Conservation (phyloP, 768 basidiomycete genomes). For the Kwoniella sp. region DNA sequence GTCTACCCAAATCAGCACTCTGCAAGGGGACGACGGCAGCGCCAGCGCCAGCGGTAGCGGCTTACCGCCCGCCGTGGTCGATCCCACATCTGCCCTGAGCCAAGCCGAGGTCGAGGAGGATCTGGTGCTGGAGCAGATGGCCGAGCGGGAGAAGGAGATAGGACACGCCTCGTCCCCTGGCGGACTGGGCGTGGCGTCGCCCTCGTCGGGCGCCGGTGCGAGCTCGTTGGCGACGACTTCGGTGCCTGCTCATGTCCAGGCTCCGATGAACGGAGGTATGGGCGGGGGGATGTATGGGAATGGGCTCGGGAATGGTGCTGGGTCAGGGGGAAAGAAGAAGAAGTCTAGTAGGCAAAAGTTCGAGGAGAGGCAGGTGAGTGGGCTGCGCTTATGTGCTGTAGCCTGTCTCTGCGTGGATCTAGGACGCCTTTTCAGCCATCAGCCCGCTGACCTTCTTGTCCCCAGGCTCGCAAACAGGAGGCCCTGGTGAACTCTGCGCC, state of each 20-base stretch:
- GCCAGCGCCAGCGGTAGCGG: neutral
- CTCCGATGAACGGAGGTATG: neutral
- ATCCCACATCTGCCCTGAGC: no score
- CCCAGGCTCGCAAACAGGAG: constrained; percentile 47
- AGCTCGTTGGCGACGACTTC: neutral
- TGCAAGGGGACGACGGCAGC: neutral
- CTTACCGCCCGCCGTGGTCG: constrained; percentile 5
- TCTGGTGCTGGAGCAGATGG: constrained; percentile 21
- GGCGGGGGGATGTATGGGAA: constrained; percentile 22
- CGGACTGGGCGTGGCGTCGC: neutral
- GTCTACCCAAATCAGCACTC: neutral
- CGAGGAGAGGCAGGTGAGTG: constrained; percentile 48
- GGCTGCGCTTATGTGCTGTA: no score
- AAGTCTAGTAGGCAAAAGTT: constrained; percentile 49
- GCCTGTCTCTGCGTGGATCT: no score
- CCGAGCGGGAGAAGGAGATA: constrained; percentile 15
- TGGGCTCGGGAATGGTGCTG: constrained; percentile 3
- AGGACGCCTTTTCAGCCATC: no score
- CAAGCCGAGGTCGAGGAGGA: constrained; percentile 7
- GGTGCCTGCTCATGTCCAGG: neutral
- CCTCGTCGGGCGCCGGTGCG: neutral
- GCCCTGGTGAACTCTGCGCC: constrained; percentile 42
- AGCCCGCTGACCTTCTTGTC: neutral
- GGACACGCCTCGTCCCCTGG: constrained; percentile 13
- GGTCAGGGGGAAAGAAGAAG: constrained; percentile 39